Evolutionary conservation across 1,284 basidiomycete genomes (phyloP).

Genomic region (Ustilago sp.): DNA sequence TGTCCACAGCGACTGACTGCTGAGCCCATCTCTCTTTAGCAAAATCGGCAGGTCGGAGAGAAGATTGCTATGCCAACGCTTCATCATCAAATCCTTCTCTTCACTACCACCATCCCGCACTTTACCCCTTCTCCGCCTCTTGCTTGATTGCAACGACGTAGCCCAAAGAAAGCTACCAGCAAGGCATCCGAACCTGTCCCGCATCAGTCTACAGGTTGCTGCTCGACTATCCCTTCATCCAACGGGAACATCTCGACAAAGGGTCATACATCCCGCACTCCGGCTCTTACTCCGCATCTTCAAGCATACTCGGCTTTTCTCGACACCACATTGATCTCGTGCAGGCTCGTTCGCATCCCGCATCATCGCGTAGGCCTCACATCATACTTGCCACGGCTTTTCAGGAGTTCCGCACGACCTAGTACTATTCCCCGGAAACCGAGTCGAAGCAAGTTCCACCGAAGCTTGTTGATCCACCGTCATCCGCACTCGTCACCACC

Average conservation of each 20-base stretch:
- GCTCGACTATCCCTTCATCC: background rate
- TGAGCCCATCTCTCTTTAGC: background rate
- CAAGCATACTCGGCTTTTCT: too few species aligned
- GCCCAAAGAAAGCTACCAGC: conserved; percentile 5
- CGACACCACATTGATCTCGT: too few species aligned
- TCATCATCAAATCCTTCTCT: background rate
- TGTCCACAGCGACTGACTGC: conserved; percentile 9
- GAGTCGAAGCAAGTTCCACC: too few species aligned
- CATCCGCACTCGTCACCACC: too few species aligned
- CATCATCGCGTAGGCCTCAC: too few species aligned
- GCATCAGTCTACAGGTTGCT: background rate
- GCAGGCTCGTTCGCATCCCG: too few species aligned
- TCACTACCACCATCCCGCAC: background rate
- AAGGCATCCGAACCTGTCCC: background rate
- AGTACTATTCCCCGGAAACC: too few species aligned
- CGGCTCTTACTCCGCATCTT: too few species aligned
- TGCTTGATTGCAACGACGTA: conserved; percentile 10
- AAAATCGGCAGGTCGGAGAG: background rate
- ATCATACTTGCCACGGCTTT: too few species aligned
- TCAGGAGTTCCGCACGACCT: too few species aligned
- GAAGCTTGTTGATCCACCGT: too few species aligned
- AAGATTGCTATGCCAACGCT: background rate
- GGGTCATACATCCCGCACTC: too few species aligned
- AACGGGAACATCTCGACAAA: background rate
- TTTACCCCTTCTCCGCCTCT: background rate